Evolutionary conservation across 192 early-diverging fungal species (phyloP).

Genomic region (Oehlia diaphana): DNA sequence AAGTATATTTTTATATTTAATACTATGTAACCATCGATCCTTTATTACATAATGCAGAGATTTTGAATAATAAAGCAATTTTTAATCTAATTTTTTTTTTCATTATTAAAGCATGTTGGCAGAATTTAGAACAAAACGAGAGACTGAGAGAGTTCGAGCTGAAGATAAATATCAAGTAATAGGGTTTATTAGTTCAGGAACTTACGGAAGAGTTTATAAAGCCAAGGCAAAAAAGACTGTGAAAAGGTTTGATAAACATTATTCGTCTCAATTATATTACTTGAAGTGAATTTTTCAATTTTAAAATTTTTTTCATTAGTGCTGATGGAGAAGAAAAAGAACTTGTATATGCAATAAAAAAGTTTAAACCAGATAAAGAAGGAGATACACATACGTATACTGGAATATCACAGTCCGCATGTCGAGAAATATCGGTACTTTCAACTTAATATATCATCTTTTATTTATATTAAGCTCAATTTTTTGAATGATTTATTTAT

Average conservation of each 20-base stretch:
- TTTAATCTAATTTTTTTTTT: not conserved
- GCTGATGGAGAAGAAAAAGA: slow-evolving; percentile 35
- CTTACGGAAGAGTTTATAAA: slow-evolving; percentile 96
- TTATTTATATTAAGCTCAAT: not conserved
- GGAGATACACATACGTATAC: slow-evolving; percentile 70
- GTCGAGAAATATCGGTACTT: slow-evolving; percentile 83
- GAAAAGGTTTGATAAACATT: not conserved
- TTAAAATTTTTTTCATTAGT: not conserved
- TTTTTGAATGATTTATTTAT: not conserved
- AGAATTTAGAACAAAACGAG: slow-evolving; percentile 10
- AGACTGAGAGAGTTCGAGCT: not conserved
- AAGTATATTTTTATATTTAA: no score
- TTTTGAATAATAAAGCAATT: no score
- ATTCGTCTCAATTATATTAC: no score
- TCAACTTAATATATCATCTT: not conserved
- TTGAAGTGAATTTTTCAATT: not conserved
- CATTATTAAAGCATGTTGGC: not conserved
- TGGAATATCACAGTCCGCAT: slow-evolving; percentile 93
- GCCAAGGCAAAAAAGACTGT: slow-evolving; percentile 64
- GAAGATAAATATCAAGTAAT: slow-evolving; percentile 72
- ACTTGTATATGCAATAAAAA: slow-evolving; percentile 90
- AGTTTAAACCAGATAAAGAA: slow-evolving; percentile 96
- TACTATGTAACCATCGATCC: no score
- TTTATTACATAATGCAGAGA: no score
- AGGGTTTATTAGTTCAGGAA: slow-evolving; percentile 93